phyloP scores from a whole-genome alignment of 805 yeast genomes.

The Lipomyces anomalus region DNA sequence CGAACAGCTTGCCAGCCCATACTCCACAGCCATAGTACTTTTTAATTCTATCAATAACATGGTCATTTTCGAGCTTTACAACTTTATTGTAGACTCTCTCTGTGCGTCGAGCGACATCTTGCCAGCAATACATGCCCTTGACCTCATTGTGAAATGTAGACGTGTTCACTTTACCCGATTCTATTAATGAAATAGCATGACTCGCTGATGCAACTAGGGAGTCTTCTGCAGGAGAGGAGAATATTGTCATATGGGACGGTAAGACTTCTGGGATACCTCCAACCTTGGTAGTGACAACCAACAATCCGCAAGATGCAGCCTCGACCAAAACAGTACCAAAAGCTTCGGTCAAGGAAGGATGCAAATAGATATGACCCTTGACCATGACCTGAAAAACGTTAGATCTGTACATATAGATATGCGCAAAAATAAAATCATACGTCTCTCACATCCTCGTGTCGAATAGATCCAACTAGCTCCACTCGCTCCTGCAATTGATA shows the following conservation, averaged over 20 bases:
- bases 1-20: slow-evolving; percentile 82
- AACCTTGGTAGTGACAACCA: slow-evolving; percentile 90
- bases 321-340: slow-evolving; percentile 96
- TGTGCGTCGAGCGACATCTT: slow-evolving; percentile 78
- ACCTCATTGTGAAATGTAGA: slow-evolving; percentile 72
- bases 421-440: too few relatives aligned
- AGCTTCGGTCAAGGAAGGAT: slow-evolving; percentile 93
- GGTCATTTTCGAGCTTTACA: slow-evolving; percentile 38
- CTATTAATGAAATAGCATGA: slow-evolving; percentile 59
- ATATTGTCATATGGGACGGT: slow-evolving; percentile 88
- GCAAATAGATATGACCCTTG: slow-evolving; percentile 86
- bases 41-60: slow-evolving; percentile 53
- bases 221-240: slow-evolving; percentile 82
- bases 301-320: slow-evolving; percentile 92
- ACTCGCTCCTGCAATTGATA: slow-evolving; percentile 83
- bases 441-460: slow-evolving; percentile 88
- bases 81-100: slow-evolving; percentile 66
- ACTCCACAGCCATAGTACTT: slow-evolving; percentile 58
- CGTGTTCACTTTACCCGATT: slow-evolving; percentile 59
- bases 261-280: slow-evolving; percentile 98
- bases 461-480: slow-evolving; percentile 73
- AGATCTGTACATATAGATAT: too few relatives aligned
- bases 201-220: slow-evolving; percentile 67
- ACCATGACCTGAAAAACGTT: too few relatives aligned
- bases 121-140: slow-evolving; percentile 84